Percentiles rank a stretch among this genome's conserved stretches.
Evolutionary conservation across 371 early-diverging fungal species (phyloP).

Genomic region (Aphelidium insulamus): DNA sequence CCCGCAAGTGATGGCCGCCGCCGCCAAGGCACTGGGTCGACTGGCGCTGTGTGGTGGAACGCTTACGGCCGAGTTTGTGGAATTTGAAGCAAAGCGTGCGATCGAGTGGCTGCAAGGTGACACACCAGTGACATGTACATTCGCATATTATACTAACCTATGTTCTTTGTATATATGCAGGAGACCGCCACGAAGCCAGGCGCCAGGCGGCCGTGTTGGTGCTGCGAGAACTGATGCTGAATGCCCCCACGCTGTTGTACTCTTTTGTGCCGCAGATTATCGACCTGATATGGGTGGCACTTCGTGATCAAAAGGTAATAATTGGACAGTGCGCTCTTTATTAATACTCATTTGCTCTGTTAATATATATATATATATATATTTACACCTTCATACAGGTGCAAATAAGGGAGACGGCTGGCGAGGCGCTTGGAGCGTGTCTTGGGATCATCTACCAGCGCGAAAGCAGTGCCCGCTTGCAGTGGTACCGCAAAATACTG

Average conservation of each 20-base stretch:
- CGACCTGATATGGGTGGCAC: constrained; percentile 63
- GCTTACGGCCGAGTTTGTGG: constrained; percentile 59
- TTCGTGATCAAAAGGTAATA: constrained; percentile 52
- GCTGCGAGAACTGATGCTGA: constrained; percentile 52
- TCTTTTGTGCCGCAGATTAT: constrained; percentile 62
- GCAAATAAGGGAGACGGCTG: constrained; percentile 63
- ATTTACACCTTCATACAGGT: constrained; percentile 17
- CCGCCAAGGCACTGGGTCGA: constrained; percentile 57
- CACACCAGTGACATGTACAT: neutral
- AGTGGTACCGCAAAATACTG: constrained; percentile 57
- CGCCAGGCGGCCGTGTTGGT: constrained; percentile 73
- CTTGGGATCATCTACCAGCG: constrained; percentile 57
- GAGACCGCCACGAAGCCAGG: constrained; percentile 46
- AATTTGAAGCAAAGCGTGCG: constrained; percentile 65
- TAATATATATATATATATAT: neutral
- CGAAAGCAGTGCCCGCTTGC: constrained; percentile 37
- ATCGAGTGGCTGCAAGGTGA: constrained; percentile 71
- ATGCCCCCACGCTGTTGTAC: constrained; percentile 67
- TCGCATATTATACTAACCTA: neutral
- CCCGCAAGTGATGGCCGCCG: constrained; percentile 57
- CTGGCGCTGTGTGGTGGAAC: constrained; percentile 52
- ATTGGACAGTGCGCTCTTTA: constrained; percentile 2
- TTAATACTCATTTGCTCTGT: too few species aligned
- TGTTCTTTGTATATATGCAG: constrained; percentile 5
- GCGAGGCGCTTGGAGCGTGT: constrained; percentile 62